Percentiles rank a stretch among this genome's conserved stretches.
Conservation (phyloP, 768 basidiomycete species). For the Thelephora aurantiotincta region DNA sequence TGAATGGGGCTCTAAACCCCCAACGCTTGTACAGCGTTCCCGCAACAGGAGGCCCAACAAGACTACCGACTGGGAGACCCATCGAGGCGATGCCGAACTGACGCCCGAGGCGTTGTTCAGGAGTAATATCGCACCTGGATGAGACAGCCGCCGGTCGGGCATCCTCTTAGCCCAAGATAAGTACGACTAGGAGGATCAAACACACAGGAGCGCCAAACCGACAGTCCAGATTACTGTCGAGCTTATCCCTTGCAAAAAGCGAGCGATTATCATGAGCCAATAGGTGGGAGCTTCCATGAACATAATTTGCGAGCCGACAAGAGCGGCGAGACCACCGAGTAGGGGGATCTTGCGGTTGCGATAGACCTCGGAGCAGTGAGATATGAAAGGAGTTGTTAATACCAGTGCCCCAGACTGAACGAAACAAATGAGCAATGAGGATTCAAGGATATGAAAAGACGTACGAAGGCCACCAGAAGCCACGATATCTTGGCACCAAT, state of each 20-base stretch:
- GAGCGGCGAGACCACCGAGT: slow-evolving; percentile 17
- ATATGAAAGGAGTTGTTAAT: slow-evolving; percentile 22
- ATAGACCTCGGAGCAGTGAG: slow-evolving; percentile 21
- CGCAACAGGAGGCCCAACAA: slow-evolving; percentile 24
- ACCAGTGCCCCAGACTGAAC: slow-evolving; percentile 18
- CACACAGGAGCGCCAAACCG: slow-evolving; percentile 24
- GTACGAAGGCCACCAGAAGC: slow-evolving; percentile 25
- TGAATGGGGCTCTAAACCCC: slow-evolving; percentile 25
- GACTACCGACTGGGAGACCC: slow-evolving; percentile 22
- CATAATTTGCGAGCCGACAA: slow-evolving; percentile 22
- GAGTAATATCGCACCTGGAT: background rate
- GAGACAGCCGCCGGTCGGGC: background rate
- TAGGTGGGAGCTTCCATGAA: slow-evolving; percentile 26
- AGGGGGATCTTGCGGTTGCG: slow-evolving; percentile 18
- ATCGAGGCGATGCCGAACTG: slow-evolving; percentile 26
- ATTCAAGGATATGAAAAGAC: slow-evolving; percentile 5
- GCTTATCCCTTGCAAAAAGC: slow-evolving; percentile 25
- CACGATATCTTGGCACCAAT: slow-evolving; percentile 23
- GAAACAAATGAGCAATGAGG: background rate
- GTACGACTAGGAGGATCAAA: background rate
- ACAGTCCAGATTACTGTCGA: slow-evolving; percentile 25
- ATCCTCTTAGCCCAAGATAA: background rate
- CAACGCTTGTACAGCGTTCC: slow-evolving; percentile 22
- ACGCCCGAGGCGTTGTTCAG: background rate
- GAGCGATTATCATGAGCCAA: slow-evolving; percentile 25